Conservation (phyloP, 2,329 filamentous ascomycete genomes). For the Phialophora expanda region DNA sequence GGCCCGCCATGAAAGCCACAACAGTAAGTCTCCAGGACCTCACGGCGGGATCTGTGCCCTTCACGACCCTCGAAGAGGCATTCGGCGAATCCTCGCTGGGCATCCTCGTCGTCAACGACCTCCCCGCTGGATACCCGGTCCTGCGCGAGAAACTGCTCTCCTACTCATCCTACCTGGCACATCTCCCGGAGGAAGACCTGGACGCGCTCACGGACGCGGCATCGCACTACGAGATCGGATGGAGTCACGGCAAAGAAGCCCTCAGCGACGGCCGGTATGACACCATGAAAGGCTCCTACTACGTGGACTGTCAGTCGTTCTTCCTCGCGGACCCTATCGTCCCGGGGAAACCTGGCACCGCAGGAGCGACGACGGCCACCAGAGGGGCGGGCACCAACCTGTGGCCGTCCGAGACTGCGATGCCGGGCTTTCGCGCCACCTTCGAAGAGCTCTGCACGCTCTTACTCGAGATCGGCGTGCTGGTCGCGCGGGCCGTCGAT, state of each 20-base stretch:
- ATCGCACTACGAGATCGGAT: constrained; percentile 66
- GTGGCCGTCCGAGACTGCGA: constrained; percentile 69
- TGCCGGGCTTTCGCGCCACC: constrained; percentile 76
- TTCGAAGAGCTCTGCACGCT: constrained; percentile 78
- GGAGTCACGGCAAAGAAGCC: constrained; percentile 68
- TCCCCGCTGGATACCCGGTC: constrained; percentile 72
- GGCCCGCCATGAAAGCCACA: constrained; percentile 16
- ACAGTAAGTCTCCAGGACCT: constrained; percentile 34
- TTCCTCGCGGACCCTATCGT: constrained; percentile 42
- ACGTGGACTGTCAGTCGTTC: constrained; percentile 63
- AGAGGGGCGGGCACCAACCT: constrained; percentile 64
- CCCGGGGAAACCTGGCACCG: constrained; percentile 40
- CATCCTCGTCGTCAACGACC: constrained; percentile 87
- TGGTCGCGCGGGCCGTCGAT: constrained; percentile 90
- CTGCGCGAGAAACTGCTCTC: constrained; percentile 77
- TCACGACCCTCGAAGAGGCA: constrained; percentile 61
- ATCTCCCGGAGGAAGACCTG: constrained; percentile 74
- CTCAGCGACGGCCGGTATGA: constrained; percentile 66
- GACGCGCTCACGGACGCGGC: constrained; percentile 52
- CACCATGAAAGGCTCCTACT: constrained; percentile 67
- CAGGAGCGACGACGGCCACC: constrained; percentile 60
- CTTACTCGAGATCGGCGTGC: constrained; percentile 84
- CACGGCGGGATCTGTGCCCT: constrained; percentile 44
- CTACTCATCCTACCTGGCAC: constrained; percentile 86
- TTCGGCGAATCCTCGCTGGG: constrained; percentile 90